Percentiles rank a stretch among this genome's conserved stretches.
These are phyloP conservation scores for Cordyceps militaris DNA, from an alignment of 2,329 filamentous ascomycete genomes.

Conservation along the genomic window DNA sequence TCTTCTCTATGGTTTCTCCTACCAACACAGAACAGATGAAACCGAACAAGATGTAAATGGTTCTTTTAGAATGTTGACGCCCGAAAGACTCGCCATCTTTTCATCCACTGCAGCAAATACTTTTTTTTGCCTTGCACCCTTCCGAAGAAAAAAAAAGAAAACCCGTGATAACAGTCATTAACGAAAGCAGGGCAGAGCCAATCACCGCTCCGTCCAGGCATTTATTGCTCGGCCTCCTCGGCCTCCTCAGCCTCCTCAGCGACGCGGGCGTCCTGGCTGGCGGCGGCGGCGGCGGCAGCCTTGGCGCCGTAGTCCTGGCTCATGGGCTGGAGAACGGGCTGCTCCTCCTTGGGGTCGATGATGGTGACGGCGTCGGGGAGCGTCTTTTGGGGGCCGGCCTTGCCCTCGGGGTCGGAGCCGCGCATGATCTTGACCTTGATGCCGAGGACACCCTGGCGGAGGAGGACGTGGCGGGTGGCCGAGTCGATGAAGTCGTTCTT, in stretches of 20 bases:
- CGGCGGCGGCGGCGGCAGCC: conserved; percentile 58
- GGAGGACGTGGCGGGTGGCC: conserved; percentile 97
- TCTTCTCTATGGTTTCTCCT: conserved; percentile 30
- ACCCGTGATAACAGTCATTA: conserved; percentile 10
- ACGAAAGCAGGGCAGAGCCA: background rate
- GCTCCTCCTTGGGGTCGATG: conserved; percentile 99
- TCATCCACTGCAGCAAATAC: conserved; percentile 1
- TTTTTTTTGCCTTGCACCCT: conserved; percentile 14
- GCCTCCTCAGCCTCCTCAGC: conserved; percentile 55
- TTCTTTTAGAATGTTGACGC: conserved; percentile 29
- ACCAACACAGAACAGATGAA: conserved; percentile 34
- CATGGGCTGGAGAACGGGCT: conserved; percentile 87
- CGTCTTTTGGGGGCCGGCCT: conserved; percentile 93
- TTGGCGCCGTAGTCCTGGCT: conserved; percentile 99
- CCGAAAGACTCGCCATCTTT: conserved; percentile 27
- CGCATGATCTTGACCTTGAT: conserved; percentile 99
- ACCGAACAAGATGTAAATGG: conserved; percentile 35
- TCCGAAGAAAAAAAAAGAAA: conserved; percentile 3
- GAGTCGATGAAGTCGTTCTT: conserved; percentile 99
- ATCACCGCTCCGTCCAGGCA: conserved; percentile 9
- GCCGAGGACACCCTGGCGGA: conserved; percentile 98
- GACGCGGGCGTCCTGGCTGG: conserved; percentile 52
- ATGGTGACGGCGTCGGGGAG: conserved; percentile 98
- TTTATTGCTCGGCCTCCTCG: conserved; percentile 38
- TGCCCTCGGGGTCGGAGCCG: conserved; percentile 98